phyloP scores from a whole-genome alignment of 805 yeast genomes.

The Wickerhamiella nectarea region DNA sequence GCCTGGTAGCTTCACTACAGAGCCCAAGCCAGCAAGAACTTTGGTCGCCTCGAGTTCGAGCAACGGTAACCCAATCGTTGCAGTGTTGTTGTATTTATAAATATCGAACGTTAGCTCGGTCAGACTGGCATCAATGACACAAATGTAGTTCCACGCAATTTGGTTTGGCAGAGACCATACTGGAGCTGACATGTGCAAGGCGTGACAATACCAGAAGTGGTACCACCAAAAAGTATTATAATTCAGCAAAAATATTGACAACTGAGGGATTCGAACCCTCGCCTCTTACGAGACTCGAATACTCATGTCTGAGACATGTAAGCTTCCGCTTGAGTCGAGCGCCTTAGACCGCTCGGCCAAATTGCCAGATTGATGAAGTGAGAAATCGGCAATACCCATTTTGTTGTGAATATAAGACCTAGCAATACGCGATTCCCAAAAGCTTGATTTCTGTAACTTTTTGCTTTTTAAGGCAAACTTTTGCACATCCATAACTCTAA shows the following conservation, averaged over 20 bases:
- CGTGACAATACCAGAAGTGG: too few species aligned
- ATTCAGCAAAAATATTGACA: slow-evolving; percentile 36
- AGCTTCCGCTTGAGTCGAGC: slow-evolving; percentile 58
- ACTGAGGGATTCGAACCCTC: slow-evolving; percentile 80
- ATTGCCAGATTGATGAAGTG: too few species aligned
- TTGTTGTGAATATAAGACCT: too few species aligned
- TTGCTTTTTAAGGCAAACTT: too few species aligned
- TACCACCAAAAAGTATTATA: background rate
- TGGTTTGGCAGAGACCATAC: slow-evolving; percentile 11
- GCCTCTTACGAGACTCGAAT: slow-evolving; percentile 59
- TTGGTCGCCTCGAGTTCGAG: slow-evolving; percentile 30
- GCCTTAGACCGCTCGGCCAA: slow-evolving; percentile 66
- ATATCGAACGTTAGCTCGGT: slow-evolving; percentile 80
- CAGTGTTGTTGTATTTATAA: slow-evolving; percentile 33
- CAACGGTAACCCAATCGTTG: slow-evolving; percentile 4
- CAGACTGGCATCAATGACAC: slow-evolving; percentile 86
- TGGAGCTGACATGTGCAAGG: slow-evolving; percentile 8
- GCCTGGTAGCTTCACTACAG: slow-evolving; percentile 35
- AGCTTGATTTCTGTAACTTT: too few species aligned
- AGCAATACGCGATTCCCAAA: too few species aligned
- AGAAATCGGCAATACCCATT: too few species aligned
- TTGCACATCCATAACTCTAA: too few species aligned
- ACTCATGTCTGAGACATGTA: slow-evolving; percentile 11
- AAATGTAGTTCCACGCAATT: slow-evolving; percentile 39
- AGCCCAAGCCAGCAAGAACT: slow-evolving; percentile 36